Evolutionary conservation across 345 rosid species (phyloP), one percentile per base, ranked within the genome.

Genomic region (Eucalyptus sp.): DNA sequence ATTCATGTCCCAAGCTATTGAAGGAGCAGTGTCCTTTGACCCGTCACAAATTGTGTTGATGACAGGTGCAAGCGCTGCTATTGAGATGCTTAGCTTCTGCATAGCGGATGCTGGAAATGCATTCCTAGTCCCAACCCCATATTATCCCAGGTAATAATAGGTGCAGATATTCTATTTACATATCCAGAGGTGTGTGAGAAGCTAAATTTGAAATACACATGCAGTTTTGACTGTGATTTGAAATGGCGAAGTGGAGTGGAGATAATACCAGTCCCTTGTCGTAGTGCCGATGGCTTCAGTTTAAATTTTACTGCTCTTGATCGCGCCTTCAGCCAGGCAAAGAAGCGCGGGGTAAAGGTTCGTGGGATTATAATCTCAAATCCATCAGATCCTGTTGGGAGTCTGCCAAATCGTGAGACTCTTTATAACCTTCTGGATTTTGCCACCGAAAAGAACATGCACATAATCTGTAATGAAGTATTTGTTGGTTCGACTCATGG

Each of bases 31-130:
- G 76, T 92, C 96, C 88, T 96, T 95, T 87, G 87, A 93, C 62
- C 98, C 99, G 11, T 92, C 95, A 29, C 95, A 95, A 84, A 86
- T 97, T 79, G 92, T 96, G 50, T 91, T 96, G 89, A 93, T 96
- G 25, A 92, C 97, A 49, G 98, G 99, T 87, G 95, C 95, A 79
- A 90, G 93, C 8, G 91, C 99, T 29, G 99, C 99, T 43, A 92
- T 95, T 6, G 99, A 97, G 92, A 94, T 94, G 90, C 97, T 97
- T 64, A 93, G 95, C 91, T 97, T 96, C 93, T 96, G 98, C 90
- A 89, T 97, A 89, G 99, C 99, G 49, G 99, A 97, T 94, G 89
- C 94, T 33, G 99, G 99, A 90, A 97, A 96, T 90, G 99, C 99
- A 71, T 96, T 96, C 90, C 98, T 97, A 29, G 95, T 97, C 87